Conservation (phyloP, 495 filamentous ascomycete species). For the Penicillium malachiteum region DNA sequence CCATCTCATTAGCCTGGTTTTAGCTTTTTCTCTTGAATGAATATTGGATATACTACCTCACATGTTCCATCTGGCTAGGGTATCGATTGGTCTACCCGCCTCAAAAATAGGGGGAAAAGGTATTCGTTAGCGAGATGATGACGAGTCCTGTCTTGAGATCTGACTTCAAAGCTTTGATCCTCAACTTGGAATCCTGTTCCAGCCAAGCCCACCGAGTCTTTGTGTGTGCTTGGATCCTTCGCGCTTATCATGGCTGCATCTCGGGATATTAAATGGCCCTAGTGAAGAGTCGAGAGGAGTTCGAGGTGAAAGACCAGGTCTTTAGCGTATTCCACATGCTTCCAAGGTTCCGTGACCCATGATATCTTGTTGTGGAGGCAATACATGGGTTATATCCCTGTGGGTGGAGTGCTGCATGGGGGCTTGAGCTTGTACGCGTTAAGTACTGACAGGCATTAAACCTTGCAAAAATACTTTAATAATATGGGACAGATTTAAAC, state of each 20-base stretch:
- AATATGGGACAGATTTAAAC: too few species aligned
- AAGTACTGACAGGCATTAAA: too few species aligned
- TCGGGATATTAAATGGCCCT: neutral
- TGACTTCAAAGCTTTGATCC: neutral
- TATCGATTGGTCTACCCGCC: neutral
- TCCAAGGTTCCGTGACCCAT: too few species aligned
- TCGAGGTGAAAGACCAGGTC: too few species aligned
- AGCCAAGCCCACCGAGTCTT: constrained; percentile 1
- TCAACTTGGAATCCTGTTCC: constrained; percentile 1
- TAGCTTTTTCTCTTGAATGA: neutral
- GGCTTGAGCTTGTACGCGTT: too few species aligned
- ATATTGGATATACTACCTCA: neutral
- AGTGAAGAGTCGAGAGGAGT: too few species aligned
- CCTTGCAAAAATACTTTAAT: too few species aligned
- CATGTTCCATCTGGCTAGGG: neutral
- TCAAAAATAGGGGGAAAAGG: neutral
- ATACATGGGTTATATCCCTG: too few species aligned
- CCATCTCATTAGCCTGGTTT: neutral
- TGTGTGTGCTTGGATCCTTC: constrained; percentile 4
- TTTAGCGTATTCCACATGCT: too few species aligned
- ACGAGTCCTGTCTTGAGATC: neutral
- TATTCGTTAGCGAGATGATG: neutral
- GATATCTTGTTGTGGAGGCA: too few species aligned
- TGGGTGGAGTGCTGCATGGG: too few species aligned
- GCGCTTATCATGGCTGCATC: constrained; percentile 9